phyloP scores from a whole-genome alignment of 331 rosid species.

The Acacia pycnantha region DNA sequence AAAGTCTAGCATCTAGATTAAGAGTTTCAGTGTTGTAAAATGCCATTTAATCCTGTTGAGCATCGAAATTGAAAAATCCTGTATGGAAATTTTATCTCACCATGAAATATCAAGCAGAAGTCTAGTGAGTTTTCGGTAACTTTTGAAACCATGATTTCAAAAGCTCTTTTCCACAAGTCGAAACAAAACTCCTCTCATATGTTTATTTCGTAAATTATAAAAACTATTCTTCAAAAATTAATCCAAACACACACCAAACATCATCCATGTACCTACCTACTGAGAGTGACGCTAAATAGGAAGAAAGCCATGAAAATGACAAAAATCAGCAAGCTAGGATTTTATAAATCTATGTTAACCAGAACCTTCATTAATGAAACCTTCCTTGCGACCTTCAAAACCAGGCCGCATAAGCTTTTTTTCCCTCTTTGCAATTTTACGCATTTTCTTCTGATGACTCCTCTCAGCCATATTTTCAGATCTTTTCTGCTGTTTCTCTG shows the following conservation, averaged over 20 bases:
- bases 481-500: not conserved
- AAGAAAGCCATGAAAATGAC: not conserved
- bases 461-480: not conserved
- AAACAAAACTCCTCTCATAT: no score
- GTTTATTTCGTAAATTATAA: no score
- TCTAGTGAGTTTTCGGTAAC: no score
- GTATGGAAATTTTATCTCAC: not conserved
- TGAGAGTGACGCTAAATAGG: not conserved
- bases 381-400: not conserved
- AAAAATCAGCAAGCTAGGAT: not conserved
- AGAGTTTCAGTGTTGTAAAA: not conserved
- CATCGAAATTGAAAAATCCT: not conserved
- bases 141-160: no score
- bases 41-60: not conserved
- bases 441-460: constrained; percentile 1
- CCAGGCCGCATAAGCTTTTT: constrained; percentile 3
- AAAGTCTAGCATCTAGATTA: not conserved
- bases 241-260: no score
- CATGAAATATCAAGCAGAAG: not conserved
- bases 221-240: no score
- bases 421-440: not conserved
- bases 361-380: not conserved
- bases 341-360: not conserved
- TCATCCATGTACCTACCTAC: not conserved
- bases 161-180: no score